Percentiles rank a stretch among this genome's conserved stretches.
These are phyloP conservation scores for Cryptococcus hybrid DNA, from an alignment of 1,284 basidiomycete genomes.

Conservation along the genomic window DNA sequence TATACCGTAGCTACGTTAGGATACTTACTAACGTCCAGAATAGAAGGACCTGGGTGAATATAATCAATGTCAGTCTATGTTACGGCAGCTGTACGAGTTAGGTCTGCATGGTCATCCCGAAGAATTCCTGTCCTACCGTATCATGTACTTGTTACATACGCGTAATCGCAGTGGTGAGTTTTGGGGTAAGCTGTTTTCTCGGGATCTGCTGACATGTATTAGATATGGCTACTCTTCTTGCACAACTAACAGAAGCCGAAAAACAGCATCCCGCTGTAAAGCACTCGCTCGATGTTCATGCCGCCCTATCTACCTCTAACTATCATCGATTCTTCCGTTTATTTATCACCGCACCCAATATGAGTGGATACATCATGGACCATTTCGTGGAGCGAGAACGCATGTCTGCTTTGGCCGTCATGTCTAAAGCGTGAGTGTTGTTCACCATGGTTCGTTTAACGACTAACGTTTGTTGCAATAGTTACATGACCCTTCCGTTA, in stretches of 20 bases:
- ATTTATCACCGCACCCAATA: conserved; percentile 84
- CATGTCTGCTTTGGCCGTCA: conserved; percentile 78
- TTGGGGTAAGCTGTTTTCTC: not conserved
- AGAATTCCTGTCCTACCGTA: conserved; percentile 97
- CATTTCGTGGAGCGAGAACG: conserved; percentile 94
- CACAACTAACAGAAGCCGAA: conserved; percentile 88
- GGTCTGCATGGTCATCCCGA: conserved; percentile 85
- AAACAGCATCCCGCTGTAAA: conserved; percentile 74
- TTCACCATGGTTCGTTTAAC: not conserved
- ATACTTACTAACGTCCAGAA: conserved; percentile 8
- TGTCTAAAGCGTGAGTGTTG: conserved; percentile 82
- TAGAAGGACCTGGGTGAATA: conserved; percentile 98
- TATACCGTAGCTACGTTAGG: conserved; percentile 7
- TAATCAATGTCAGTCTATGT: conserved; percentile 93
- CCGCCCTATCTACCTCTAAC: conserved; percentile 86
- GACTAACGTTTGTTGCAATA: conserved; percentile 42
- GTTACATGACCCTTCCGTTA: conserved; percentile 76
- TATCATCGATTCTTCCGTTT: conserved; percentile 89
- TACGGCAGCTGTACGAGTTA: conserved; percentile 87
- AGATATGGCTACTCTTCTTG: conserved; percentile 95
- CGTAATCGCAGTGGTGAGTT: conserved; percentile 84
- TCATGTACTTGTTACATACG: conserved; percentile 92
- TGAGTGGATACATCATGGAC: conserved; percentile 99
- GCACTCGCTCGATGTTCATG: conserved; percentile 87
- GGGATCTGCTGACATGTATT: conserved; percentile 1